Evolutionary conservation across 352 stramenopile species (phyloP), one percentile per base, ranked within the genome.

Genomic region (Elongisporangium anandrum): DNA sequence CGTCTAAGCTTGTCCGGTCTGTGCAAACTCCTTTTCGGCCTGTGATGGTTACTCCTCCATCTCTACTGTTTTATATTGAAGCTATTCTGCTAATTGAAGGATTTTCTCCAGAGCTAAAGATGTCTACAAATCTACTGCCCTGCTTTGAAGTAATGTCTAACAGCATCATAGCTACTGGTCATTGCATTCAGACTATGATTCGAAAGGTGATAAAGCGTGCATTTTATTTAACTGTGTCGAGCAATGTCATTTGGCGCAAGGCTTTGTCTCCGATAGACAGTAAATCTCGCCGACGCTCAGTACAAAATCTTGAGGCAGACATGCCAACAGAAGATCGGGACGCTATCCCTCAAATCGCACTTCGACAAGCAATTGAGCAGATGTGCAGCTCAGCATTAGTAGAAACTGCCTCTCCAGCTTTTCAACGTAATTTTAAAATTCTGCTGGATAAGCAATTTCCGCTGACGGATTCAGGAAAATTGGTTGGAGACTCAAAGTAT

Each of bases 21-120:
- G 59, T 79, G 41, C 57, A 62, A 17, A 69, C 63, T 5, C 60
- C 66, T 16, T 79, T 81, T 29, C 65, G 67, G 10, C 39, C 75
- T 26, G 47, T 79, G 16, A 64, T 68, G 19, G 48, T 81, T 15
- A 52, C 59, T 52, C 51, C 53, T 6, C 60, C 66, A 3, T 50
- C 63, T 8, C 60, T 78, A 8, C 7, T 51, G 10, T 78, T 66
- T 21, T 24, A 72, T 19, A 63, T 70, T 8, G 64, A 84, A 16
- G 65, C 57, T 9, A 16, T 69, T 7, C 56, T 84, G 3, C 23
- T 77, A 2, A 13, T 65, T 10, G 55, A 81, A 17, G 72, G 75
- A 0, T 81, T 72, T 38, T 58, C 59, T 9, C 3, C 17, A 1
- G 60, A 54, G 0, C 66, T 77, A 51, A 45, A 50, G 1, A 20